A percentile compares a stretch with the other conserved stretches of the same genome.
Conservation (phyloP, 805 yeast species). For the Barnettozyma pratensis region DNA sequence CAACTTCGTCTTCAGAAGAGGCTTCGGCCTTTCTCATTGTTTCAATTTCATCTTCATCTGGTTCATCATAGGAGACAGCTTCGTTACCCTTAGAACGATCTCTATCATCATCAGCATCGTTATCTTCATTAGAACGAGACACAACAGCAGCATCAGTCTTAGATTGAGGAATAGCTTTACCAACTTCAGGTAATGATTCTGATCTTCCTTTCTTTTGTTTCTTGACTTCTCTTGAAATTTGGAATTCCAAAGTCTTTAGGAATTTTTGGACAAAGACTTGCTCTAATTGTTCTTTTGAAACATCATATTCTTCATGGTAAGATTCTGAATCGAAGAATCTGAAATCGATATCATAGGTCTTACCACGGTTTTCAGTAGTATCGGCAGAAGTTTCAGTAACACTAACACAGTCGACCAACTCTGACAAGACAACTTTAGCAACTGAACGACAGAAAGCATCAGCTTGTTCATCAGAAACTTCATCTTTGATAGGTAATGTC, state of each 20-base stretch:
- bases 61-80: constrained; percentile 88
- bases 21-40: constrained; percentile 81
- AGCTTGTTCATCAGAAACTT: constrained; percentile 81
- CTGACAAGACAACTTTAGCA: constrained; percentile 78
- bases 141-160: constrained; percentile 39
- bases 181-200: constrained; percentile 57
- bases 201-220: constrained; percentile 57
- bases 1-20: constrained; percentile 61
- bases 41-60: constrained; percentile 92
- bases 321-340: constrained; percentile 71
- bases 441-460: constrained; percentile 90
- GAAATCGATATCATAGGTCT: constrained; percentile 61
- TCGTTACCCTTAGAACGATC: constrained; percentile 64
- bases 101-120: constrained; percentile 59
- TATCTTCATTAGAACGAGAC: constrained; percentile 34
- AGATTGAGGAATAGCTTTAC: constrained; percentile 62
- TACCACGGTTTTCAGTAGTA: constrained; percentile 32
- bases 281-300: constrained; percentile 74
- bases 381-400: constrained; percentile 87
- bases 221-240: constrained; percentile 74
- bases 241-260: constrained; percentile 63
- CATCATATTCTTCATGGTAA: constrained; percentile 85
- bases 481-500: constrained; percentile 80
- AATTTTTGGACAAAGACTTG: constrained; percentile 58
- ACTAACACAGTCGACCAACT: constrained; percentile 76